phyloP scores from a whole-genome alignment of 805 yeast species.

The Wickerhamiella parazyma region DNA sequence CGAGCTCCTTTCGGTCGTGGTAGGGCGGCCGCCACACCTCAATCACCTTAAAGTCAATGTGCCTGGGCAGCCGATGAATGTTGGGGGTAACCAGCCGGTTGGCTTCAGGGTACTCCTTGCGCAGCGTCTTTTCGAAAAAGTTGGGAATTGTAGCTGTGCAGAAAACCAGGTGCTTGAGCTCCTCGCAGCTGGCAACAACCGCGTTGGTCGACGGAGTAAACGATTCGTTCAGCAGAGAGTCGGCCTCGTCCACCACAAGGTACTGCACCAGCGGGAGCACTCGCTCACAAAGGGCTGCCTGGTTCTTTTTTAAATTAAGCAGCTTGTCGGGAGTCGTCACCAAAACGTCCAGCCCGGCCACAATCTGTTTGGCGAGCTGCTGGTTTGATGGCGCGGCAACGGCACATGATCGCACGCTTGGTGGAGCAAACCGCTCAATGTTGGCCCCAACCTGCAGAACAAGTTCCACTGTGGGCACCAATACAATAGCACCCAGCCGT shows the following conservation, averaged over 20 bases:
- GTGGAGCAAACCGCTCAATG: conserved; percentile 17
- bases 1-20: conserved; percentile 69
- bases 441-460: conserved; percentile 61
- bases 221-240: conserved; percentile 72
- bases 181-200: conserved; percentile 37
- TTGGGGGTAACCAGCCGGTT: conserved; percentile 62
- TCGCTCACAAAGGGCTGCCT: conserved; percentile 20
- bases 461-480: conserved; percentile 82
- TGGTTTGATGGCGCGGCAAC: conserved; percentile 10
- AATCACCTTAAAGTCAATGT: conserved; percentile 56
- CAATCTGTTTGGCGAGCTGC: conserved; percentile 16
- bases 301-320: conserved; percentile 25
- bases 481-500: conserved; percentile 53
- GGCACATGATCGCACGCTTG: conserved; percentile 9
- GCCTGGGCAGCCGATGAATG: conserved; percentile 70
- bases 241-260: conserved; percentile 86
- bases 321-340: conserved; percentile 79
- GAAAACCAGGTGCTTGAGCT: conserved; percentile 50
- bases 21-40: conserved; percentile 71
- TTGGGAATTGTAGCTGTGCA: conserved; percentile 87
- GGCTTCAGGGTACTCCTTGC: conserved; percentile 48
- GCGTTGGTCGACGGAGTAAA: conserved; percentile 54
- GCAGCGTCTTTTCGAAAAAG: conserved; percentile 51
- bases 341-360: conserved; percentile 53
- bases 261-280: conserved; percentile 36